phyloP scores from a whole-genome alignment of 257 asterid genomes.

The Sherardia arvensis region DNA sequence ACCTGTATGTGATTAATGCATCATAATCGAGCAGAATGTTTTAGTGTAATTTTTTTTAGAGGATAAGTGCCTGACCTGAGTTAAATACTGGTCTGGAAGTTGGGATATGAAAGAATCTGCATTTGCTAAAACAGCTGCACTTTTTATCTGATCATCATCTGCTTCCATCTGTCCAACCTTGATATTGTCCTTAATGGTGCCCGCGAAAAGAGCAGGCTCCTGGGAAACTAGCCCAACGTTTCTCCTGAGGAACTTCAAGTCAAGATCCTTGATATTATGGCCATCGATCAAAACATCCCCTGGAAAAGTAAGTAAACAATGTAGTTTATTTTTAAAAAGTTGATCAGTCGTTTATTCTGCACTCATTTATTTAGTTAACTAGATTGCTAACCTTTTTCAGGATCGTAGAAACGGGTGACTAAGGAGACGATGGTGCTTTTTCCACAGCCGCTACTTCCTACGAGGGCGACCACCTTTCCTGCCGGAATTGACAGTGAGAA shows the following conservation, averaged over 20 bases:
- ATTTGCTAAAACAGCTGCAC: slow-evolving; percentile 64
- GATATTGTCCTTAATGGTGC: slow-evolving; percentile 67
- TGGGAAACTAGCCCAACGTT: slow-evolving; percentile 74
- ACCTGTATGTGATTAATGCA: slow-evolving; percentile 30
- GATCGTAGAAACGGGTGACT: slow-evolving; percentile 62
- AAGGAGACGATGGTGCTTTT: slow-evolving; percentile 80
- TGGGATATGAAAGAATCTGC: slow-evolving; percentile 76
- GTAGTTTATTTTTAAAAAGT: background rate
- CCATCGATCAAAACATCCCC: slow-evolving; percentile 61
- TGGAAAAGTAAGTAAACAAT: slow-evolving; percentile 17
- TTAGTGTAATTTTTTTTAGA: background rate
- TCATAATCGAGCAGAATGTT: background rate
- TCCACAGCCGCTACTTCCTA: slow-evolving; percentile 77
- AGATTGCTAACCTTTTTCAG: slow-evolving; percentile 38
- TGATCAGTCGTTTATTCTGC: background rate
- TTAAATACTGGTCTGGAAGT: slow-evolving; percentile 55
- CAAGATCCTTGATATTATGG: slow-evolving; percentile 61
- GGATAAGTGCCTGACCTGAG: slow-evolving; percentile 43
- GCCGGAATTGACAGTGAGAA: slow-evolving; percentile 74
- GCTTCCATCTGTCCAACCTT: slow-evolving; percentile 54
- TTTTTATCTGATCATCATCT: slow-evolving; percentile 44
- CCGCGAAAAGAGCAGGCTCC: slow-evolving; percentile 77
- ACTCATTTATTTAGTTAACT: background rate
- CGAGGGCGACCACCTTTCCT: slow-evolving; percentile 68
- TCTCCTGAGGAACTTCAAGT: slow-evolving; percentile 57